Conservation (phyloP, 2,329 filamentous ascomycete species). For the Pyrenochaeta sp. region DNA sequence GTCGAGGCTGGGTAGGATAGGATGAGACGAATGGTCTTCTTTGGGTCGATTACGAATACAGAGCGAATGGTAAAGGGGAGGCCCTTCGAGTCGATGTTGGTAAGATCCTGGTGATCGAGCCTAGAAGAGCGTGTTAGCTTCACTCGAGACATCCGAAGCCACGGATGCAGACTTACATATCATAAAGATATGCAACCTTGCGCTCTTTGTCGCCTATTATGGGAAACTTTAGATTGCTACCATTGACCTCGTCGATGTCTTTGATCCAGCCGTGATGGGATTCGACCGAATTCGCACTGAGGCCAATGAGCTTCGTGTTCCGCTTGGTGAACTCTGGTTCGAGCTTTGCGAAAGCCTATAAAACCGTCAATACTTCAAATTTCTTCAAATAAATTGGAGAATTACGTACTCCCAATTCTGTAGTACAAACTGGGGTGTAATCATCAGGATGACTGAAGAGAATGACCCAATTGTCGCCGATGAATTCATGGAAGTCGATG, state of each 20-base stretch:
- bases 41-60: slow-evolving; percentile 71
- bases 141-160: slow-evolving; percentile 12
- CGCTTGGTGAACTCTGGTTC: slow-evolving; percentile 70
- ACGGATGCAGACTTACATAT: slow-evolving; percentile 50
- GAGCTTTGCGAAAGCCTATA: slow-evolving; percentile 69
- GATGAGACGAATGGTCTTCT: slow-evolving; percentile 69
- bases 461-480: slow-evolving; percentile 73
- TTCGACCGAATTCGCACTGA: slow-evolving; percentile 60
- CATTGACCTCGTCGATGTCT: slow-evolving; percentile 61
- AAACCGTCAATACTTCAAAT: too few species aligned
- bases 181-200: slow-evolving; percentile 59
- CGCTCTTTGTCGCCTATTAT: slow-evolving; percentile 63
- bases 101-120: slow-evolving; percentile 63
- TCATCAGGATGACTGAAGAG: slow-evolving; percentile 74
- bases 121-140: slow-evolving; percentile 34
- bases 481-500: too few species aligned
- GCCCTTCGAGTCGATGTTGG: slow-evolving; percentile 65
- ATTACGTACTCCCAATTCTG: slow-evolving; percentile 68
- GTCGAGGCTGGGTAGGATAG: slow-evolving; percentile 69
- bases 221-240: slow-evolving; percentile 57
- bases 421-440: slow-evolving; percentile 68
- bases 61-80: slow-evolving; percentile 70
- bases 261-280: slow-evolving; percentile 61
- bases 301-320: slow-evolving; percentile 68
- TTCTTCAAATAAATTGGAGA: too few species aligned